phyloP scores from a whole-genome alignment of 139 green algal species.

The Coccomyxa sp. region DNA sequence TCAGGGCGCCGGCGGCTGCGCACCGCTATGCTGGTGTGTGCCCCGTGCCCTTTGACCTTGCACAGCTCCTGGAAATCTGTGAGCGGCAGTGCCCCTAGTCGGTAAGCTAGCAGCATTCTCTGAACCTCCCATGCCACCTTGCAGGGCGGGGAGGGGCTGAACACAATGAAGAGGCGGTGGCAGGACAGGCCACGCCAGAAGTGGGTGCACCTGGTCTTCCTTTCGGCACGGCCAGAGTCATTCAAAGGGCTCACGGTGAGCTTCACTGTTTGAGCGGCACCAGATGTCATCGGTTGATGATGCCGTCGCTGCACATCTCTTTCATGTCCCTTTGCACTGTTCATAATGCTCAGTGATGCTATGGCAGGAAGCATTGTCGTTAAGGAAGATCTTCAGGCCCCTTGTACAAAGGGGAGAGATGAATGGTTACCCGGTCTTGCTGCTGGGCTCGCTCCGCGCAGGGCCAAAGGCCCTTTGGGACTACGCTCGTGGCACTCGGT shows the following conservation, averaged over 20 bases:
- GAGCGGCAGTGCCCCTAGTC: neutral
- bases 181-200: conserved; percentile 3
- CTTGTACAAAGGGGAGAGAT: conserved; percentile 37
- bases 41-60: neutral
- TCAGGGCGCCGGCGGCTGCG: neutral
- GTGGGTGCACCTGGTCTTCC: conserved; percentile 45
- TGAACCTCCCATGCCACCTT: neutral
- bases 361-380: conserved; percentile 26
- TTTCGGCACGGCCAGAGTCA: conserved; percentile 53
- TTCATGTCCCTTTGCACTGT: neutral
- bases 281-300: neutral
- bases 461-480: conserved; percentile 30
- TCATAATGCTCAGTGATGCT: neutral
- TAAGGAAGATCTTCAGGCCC: conserved; percentile 48
- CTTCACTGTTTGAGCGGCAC: no score
- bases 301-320: neutral
- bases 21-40: neutral
- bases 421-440: conserved; percentile 45
- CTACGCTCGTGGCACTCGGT: conserved; percentile 19
- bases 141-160: conserved; percentile 4
- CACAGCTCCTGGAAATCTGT: neutral
- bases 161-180: conserved; percentile 7
- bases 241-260: conserved; percentile 34
- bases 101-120: neutral
- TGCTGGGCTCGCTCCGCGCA: conserved; percentile 43